Evolutionary conservation across 805 yeast species (phyloP).

Genomic region (Spathaspora passalidarum): DNA sequence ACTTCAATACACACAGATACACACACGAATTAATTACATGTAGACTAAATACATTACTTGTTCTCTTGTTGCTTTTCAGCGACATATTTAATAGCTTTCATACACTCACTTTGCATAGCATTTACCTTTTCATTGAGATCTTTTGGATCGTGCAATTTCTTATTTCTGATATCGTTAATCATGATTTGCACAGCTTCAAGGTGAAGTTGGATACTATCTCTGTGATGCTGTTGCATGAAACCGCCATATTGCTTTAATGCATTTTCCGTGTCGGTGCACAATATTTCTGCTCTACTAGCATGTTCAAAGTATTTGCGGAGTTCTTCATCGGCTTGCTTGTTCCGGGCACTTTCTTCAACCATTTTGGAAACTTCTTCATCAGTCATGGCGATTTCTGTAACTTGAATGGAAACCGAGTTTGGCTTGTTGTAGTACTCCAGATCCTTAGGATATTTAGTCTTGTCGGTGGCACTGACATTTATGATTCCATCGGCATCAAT

Average conservation of each 20-base stretch:
- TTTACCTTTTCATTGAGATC: conserved; percentile 33
- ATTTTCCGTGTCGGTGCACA: conserved; percentile 83
- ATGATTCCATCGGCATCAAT: conserved; percentile 79
- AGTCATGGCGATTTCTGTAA: conserved; percentile 65
- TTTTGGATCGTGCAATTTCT: conserved; percentile 29
- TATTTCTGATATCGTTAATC: conserved; percentile 33
- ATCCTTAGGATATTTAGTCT: conserved; percentile 38
- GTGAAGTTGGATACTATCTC: conserved; percentile 19
- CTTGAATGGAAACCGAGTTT: conserved; percentile 58
- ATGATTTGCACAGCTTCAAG: conserved; percentile 22
- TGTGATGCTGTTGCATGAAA: conserved; percentile 49
- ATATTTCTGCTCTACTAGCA: conserved; percentile 74
- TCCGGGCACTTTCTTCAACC: conserved; percentile 63
- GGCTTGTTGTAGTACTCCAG: conserved; percentile 41
- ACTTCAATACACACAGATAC: too few species aligned
- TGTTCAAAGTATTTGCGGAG: conserved; percentile 63
- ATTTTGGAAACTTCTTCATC: conserved; percentile 65
- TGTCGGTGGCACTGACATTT: conserved; percentile 57
- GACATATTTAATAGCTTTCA: conserved; percentile 38
- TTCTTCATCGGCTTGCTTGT: conserved; percentile 57
- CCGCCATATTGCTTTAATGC: conserved; percentile 71
- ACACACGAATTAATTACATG: too few species aligned
- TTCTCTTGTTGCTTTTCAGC: conserved; percentile 31
- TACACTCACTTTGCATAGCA: conserved; percentile 34
- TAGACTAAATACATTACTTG: too few species aligned